phyloP scores from a whole-genome alignment of 257 asterid genomes.

The Scutellaria barbata region DNA sequence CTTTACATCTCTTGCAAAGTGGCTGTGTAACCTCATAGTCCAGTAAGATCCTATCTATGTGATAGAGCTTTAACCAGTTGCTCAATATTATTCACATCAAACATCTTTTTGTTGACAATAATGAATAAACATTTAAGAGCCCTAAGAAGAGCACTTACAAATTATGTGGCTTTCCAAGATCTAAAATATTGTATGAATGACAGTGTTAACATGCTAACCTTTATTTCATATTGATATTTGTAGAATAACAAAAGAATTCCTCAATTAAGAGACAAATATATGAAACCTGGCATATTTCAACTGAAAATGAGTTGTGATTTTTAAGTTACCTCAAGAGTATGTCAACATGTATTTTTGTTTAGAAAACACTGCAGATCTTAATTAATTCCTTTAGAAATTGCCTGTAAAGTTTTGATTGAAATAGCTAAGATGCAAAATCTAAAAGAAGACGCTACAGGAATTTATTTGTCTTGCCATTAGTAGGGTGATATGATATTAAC shows the following conservation, averaged over 20 bases:
- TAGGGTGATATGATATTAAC: constrained; percentile 2
- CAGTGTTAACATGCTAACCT: constrained; percentile 27
- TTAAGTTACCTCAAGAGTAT: constrained; percentile 28
- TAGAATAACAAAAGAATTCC: constrained; percentile 30
- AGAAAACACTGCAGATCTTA: constrained; percentile 1
- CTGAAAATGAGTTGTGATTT: constrained; percentile 25
- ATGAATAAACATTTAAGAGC: constrained; percentile 21
- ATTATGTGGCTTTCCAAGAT: constrained; percentile 30
- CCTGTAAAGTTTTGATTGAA: constrained; percentile 25
- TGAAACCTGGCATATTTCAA: constrained; percentile 16
- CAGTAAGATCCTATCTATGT: not conserved
- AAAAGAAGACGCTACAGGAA: not conserved
- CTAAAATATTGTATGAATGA: constrained; percentile 33
- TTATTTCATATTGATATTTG: constrained; percentile 23
- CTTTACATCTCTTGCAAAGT: constrained; percentile 7
- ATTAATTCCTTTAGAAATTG: constrained; percentile 9
- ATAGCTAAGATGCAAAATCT: not conserved
- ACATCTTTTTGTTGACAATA: constrained; percentile 1
- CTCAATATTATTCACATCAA: constrained; percentile 5
- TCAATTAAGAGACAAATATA: constrained; percentile 23
- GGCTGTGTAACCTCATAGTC: constrained; percentile 10
- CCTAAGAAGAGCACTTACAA: constrained; percentile 21
- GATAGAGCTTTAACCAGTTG: constrained; percentile 4
- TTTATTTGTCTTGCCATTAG: not conserved
- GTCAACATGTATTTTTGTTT: constrained; percentile 11